These are phyloP conservation scores for Tetrahymena elliotti DNA, from an alignment of 73 alveolate species.

Conservation along the genomic window DNA sequence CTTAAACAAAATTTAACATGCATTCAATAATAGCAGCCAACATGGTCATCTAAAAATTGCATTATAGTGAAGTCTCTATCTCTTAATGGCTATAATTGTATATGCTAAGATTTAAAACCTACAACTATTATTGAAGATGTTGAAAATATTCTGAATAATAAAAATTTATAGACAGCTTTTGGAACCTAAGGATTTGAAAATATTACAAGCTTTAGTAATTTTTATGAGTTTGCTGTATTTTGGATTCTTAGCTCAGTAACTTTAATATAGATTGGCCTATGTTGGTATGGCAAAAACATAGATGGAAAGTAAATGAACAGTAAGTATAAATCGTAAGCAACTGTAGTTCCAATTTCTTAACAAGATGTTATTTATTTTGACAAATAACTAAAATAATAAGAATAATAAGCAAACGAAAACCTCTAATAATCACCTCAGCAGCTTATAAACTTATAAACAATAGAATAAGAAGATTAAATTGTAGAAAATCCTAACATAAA, in stretches of 20 bases:
- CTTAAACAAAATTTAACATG: not conserved
- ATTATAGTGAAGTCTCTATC: not conserved
- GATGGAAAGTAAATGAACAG: not conserved
- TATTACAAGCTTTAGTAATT: not conserved
- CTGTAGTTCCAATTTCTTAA: not conserved
- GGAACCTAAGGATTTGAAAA: not conserved
- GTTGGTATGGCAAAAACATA: not conserved
- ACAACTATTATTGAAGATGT: not conserved
- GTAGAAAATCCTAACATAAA: too few relatives aligned
- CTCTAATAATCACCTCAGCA: too few relatives aligned
- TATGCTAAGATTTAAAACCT: not conserved
- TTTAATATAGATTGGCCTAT: not conserved
- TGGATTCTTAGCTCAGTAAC: not conserved
- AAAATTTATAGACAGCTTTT: not conserved
- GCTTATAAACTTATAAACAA: too few relatives aligned
- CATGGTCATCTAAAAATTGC: not conserved
- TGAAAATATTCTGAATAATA: not conserved
- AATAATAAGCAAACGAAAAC: too few relatives aligned
- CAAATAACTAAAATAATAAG: too few relatives aligned
- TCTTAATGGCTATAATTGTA: not conserved
- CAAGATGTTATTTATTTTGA: too few relatives aligned
- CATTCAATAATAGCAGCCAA: not conserved
- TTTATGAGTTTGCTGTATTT: not conserved
- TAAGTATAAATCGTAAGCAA: not conserved
- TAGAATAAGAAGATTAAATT: too few relatives aligned